Conservation (phyloP, 2,329 filamentous ascomycete genomes). For the Aspergillus ochraceus region DNA sequence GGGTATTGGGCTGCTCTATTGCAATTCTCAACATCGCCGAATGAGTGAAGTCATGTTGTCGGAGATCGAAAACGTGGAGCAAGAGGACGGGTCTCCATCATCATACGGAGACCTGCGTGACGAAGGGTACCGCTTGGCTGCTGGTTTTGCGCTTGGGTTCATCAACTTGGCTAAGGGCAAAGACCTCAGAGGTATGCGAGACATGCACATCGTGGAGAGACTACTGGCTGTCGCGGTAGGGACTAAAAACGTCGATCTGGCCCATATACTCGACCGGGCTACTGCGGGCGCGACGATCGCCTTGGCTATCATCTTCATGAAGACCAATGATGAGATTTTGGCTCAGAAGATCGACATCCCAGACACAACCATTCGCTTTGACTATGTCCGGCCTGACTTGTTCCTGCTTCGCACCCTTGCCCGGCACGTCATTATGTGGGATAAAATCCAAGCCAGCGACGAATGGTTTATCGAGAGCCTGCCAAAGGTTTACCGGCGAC, state of each 20-base stretch:
- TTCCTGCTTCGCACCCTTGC: constrained; percentile 86
- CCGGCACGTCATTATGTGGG: constrained; percentile 92
- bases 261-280: constrained; percentile 89
- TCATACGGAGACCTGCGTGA: constrained; percentile 78
- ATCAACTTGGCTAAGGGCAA: constrained; percentile 93
- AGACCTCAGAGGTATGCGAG: constrained; percentile 83
- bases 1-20: constrained; percentile 94
- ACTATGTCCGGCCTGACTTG: constrained; percentile 91
- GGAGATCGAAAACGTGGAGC: constrained; percentile 85
- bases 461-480: constrained; percentile 76
- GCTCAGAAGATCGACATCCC: constrained; percentile 92
- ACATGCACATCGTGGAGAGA: constrained; percentile 90
- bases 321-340: constrained; percentile 82
- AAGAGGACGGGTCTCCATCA: constrained; percentile 66
- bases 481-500: constrained; percentile 66
- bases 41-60: constrained; percentile 99
- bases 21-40: constrained; percentile 89
- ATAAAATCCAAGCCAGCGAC: constrained; percentile 69
- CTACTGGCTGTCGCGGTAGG: constrained; percentile 82
- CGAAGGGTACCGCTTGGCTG: constrained; percentile 93
- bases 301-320: constrained; percentile 92
- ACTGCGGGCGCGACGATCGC: constrained; percentile 92
- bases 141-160: constrained; percentile 87
- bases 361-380: constrained; percentile 85
- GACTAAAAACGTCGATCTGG: constrained; percentile 85